Base-by-base conservation (phyloP, 139 green algal genomes). In the Chlamydomonas sphaeroides region DNA sequence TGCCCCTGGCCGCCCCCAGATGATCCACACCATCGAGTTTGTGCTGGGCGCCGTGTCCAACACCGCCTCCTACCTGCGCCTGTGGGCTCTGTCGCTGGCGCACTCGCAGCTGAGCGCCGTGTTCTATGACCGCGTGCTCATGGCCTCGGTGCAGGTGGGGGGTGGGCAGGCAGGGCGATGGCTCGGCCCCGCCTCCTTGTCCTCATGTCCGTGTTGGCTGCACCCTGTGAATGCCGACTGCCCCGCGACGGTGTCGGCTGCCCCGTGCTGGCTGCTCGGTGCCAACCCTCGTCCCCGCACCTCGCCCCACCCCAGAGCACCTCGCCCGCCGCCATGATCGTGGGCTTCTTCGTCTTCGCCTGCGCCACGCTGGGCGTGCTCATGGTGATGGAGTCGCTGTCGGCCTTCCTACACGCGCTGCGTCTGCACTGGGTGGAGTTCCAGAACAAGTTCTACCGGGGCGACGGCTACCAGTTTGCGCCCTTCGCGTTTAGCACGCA, bases 31-130 rank as follows among this genome's bases (percentile, higher is more conserved):
- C 26, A 90, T 90, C 63, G 97, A 99, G 92, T 99, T 99, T 87
- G 97, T 99, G 75, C 93, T 99, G 84, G 97, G 97, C 11, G 96
- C 97, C 32, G 94, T 99, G n/a, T 98, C 93, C 82, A 99, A 99
- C 93, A 99, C 97, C 14, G 97, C 97, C 35, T 97, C 91, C n/a
- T 99, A 99, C 89, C 91, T 99, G 76, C 96, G 97, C 36, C 92
- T 99, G 72, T 99, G 97, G 97, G 97, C 97, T 25, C 92, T 99
- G 38, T 96, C 94, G 0, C 91, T 99, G 65, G 97, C 97, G 35
- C 97, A 99, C 93, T 95, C 93, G 3, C 95, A 99, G 91, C 91
- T 99, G 82, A 95, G 89, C 15, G 91, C 94, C 20, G 93, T 96
- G 32, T 96, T 96, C 73, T 99, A 97, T 80, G 97, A 99, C 85